Conservation (phyloP, 2,329 filamentous ascomycete species). For the Alternaria gaisen region DNA sequence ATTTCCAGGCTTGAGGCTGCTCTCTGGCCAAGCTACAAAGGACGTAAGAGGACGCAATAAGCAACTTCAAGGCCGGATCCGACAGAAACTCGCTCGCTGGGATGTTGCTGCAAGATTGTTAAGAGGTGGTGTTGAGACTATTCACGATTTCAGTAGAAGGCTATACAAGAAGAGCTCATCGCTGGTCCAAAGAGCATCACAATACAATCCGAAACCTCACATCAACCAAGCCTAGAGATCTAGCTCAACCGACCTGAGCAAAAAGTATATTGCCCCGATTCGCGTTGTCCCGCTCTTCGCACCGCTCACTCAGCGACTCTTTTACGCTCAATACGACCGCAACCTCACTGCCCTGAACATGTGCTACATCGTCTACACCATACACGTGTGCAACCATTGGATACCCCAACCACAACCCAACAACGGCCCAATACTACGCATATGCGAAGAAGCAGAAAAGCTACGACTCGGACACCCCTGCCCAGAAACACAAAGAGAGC, state of each 20-base stretch:
- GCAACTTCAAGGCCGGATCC: background rate
- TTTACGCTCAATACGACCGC: background rate
- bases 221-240: background rate
- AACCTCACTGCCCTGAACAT: conserved; percentile 22
- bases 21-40: background rate
- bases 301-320: background rate
- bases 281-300: background rate
- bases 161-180: conserved; percentile 1
- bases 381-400: conserved; percentile 46
- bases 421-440: conserved; percentile 39
- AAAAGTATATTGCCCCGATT: background rate
- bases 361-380: conserved; percentile 46
- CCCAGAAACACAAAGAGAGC: conserved; percentile 38
- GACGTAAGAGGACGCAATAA: background rate
- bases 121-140: conserved; percentile 12
- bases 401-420: conserved; percentile 39
- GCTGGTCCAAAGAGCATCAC: background rate
- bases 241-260: background rate
- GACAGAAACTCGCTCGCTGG: conserved; percentile 6
- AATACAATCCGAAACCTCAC: background rate
- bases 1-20: background rate
- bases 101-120: conserved; percentile 13
- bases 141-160: conserved; percentile 8
- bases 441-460: conserved; percentile 40
- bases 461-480: conserved; percentile 38